Conservation (phyloP, 306 rosid genomes). For the Mimosa bimucronata region DNA sequence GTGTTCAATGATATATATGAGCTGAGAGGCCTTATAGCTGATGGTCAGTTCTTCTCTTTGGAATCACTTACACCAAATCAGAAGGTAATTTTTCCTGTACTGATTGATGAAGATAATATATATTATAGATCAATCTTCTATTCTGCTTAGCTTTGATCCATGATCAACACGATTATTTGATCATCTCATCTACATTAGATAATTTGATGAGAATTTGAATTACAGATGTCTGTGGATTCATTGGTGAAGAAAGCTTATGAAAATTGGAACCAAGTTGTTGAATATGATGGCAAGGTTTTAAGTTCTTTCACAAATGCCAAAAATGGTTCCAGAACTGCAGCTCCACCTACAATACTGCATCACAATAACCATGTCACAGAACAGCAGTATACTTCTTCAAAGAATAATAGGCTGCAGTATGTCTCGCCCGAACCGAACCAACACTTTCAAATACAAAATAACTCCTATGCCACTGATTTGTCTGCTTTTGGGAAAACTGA, state of each 20-base stretch:
- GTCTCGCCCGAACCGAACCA: conserved; percentile 46
- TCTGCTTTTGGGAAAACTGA: conserved; percentile 51
- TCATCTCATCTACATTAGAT: conserved; percentile 7
- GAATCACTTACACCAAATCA: conserved; percentile 75
- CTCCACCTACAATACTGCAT: conserved; percentile 32
- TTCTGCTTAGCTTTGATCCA: conserved; percentile 16
- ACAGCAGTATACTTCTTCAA: conserved; percentile 47
- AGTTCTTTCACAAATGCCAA: conserved; percentile 44
- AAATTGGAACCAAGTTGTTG: conserved; percentile 82
- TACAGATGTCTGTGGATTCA: conserved; percentile 81
- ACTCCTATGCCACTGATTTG: conserved; percentile 41
- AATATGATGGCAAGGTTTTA: conserved; percentile 72
- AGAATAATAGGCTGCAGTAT: conserved; percentile 49
- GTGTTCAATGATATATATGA: conserved; percentile 87
- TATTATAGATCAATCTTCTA: conserved; percentile 5
- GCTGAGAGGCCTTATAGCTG: conserved; percentile 76
- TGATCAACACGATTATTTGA: conserved; percentile 2
- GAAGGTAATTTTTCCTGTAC: conserved; percentile 53
- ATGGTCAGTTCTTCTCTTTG: conserved; percentile 69
- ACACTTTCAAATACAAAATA: conserved; percentile 45
- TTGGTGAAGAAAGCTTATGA: conserved; percentile 80
- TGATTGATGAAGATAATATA: background rate
- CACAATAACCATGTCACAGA: conserved; percentile 37
- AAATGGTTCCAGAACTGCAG: conserved; percentile 43
- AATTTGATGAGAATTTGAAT: conserved; percentile 31